Evolutionary conservation across 2,329 filamentous ascomycete genomes (phyloP).

Genomic region (Neonectria punicea): DNA sequence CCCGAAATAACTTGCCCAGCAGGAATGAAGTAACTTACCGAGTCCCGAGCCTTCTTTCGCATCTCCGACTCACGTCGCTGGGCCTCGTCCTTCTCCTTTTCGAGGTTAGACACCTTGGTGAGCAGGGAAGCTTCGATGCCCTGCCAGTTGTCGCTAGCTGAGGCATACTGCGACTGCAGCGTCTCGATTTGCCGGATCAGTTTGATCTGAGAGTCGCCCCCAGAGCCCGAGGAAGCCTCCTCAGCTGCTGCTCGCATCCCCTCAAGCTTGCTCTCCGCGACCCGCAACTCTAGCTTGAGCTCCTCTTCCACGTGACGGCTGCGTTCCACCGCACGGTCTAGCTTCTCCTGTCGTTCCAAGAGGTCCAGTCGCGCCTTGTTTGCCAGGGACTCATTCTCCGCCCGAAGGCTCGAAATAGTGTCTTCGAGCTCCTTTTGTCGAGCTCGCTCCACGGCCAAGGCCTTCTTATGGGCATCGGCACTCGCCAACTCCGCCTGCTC

Average conservation of each 20-base stretch:
- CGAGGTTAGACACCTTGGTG: constrained; percentile 78
- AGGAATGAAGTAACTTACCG: constrained; percentile 64
- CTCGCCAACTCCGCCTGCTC: constrained; percentile 73
- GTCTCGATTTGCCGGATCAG: constrained; percentile 94
- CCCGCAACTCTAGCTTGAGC: constrained; percentile 78
- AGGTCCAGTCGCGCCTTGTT: constrained; percentile 77
- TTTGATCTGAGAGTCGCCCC: constrained; percentile 87
- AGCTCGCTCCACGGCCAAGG: constrained; percentile 73
- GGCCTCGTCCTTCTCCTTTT: constrained; percentile 92
- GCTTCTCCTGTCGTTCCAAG: constrained; percentile 77
- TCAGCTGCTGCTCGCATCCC: constrained; percentile 86
- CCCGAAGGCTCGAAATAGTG: constrained; percentile 70
- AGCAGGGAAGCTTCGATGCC: constrained; percentile 90
- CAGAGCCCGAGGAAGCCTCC: constrained; percentile 85
- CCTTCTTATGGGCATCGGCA: constrained; percentile 72
- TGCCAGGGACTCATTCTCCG: constrained; percentile 80
- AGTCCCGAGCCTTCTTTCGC: constrained; percentile 88
- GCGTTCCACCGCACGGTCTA: constrained; percentile 77
- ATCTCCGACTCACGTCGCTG: constrained; percentile 85
- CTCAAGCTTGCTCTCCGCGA: constrained; percentile 90
- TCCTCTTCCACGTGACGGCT: constrained; percentile 77
- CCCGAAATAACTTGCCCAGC: neutral
- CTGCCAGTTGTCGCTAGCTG: constrained; percentile 97
- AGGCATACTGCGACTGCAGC: constrained; percentile 91
- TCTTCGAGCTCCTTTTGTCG: constrained; percentile 66